A percentile compares a stretch with the other conserved stretches of the same genome.
Evolutionary conservation across 352 stramenopile genomes (phyloP).

Genomic region (Pythium guiyangense): DNA sequence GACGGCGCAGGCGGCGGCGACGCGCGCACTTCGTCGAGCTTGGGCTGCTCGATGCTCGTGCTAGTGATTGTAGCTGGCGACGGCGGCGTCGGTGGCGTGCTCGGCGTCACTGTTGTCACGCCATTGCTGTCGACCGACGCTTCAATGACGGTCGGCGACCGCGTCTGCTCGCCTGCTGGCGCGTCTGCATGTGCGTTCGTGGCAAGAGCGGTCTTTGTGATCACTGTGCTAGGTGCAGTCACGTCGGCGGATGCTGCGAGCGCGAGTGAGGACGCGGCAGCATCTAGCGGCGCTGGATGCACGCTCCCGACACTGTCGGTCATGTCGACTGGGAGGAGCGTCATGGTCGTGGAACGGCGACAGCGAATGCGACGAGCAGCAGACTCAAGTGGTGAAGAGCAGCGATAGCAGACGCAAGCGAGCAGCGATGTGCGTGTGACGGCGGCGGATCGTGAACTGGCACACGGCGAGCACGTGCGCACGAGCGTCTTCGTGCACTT

Average conservation of each 20-base stretch:
- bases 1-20: slow-evolving; percentile 4
- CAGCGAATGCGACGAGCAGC: too few species aligned
- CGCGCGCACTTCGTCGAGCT: slow-evolving; percentile 48
- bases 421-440: too few species aligned
- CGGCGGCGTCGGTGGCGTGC: background rate
- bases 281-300: slow-evolving; percentile 1
- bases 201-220: background rate
- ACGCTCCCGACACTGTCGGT: slow-evolving; percentile 4
- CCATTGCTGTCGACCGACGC: slow-evolving; percentile 7
- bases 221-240: too few species aligned
- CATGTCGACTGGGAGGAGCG: slow-evolving; percentile 3
- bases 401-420: too few species aligned
- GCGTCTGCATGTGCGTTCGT: background rate
- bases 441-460: too few species aligned
- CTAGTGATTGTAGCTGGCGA: background rate
- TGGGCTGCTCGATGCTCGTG: slow-evolving; percentile 8
- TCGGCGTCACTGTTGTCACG: background rate
- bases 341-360: background rate
- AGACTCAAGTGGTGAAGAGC: too few species aligned
- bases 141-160: slow-evolving; percentile 3
- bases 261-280: too few species aligned
- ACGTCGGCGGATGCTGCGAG: background rate
- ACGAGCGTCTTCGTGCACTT: too few species aligned
- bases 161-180: slow-evolving; percentile 4
- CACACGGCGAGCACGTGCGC: too few species aligned